These are phyloP conservation scores for Calonectria crousiana DNA, from an alignment of 2,329 filamentous ascomycete species.

Conservation along the genomic window DNA sequence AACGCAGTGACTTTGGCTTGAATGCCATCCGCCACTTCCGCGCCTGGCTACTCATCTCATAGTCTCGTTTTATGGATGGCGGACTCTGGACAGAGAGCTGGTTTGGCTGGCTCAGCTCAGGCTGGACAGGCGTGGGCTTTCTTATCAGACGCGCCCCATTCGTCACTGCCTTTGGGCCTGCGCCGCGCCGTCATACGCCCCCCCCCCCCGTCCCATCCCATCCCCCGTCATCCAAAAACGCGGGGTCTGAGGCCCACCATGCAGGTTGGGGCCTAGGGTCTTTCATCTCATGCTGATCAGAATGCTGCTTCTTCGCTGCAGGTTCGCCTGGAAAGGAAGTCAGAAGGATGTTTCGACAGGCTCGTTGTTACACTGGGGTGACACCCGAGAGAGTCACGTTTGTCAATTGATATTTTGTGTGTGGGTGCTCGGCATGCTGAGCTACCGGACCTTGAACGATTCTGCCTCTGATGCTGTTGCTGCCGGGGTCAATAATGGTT, in stretches of 20 bases:
- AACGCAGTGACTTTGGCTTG: not conserved
- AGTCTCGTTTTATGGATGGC: not conserved
- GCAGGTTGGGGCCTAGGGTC: constrained; percentile 34
- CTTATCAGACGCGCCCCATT: constrained; percentile 42
- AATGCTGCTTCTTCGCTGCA: not conserved
- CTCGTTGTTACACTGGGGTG: constrained; percentile 1
- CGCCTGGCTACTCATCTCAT: constrained; percentile 4
- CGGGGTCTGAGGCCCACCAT: constrained; percentile 43
- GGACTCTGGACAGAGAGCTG: constrained; percentile 4
- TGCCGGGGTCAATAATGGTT: not conserved
- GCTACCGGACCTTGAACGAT: not conserved
- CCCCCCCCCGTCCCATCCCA: not conserved
- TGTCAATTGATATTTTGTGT: not conserved
- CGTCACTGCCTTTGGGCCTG: constrained; percentile 34
- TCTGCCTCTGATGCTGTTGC: constrained; percentile 7
- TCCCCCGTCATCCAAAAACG: constrained; percentile 37
- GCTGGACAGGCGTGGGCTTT: constrained; percentile 21
- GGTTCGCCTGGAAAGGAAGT: constrained; percentile 13
- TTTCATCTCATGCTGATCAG: constrained; percentile 16
- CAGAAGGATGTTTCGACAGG: constrained; percentile 2
- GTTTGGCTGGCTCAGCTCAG: constrained; percentile 9
- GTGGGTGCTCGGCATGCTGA: not conserved
- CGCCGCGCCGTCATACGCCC: constrained; percentile 38
- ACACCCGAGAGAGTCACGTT: constrained; percentile 4
- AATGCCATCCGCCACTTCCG: constrained; percentile 23